Evolutionary conservation across 768 basidiomycete species (phyloP), one percentile per base, ranked within the genome.

Genomic region (Pisolithus sp.): DNA sequence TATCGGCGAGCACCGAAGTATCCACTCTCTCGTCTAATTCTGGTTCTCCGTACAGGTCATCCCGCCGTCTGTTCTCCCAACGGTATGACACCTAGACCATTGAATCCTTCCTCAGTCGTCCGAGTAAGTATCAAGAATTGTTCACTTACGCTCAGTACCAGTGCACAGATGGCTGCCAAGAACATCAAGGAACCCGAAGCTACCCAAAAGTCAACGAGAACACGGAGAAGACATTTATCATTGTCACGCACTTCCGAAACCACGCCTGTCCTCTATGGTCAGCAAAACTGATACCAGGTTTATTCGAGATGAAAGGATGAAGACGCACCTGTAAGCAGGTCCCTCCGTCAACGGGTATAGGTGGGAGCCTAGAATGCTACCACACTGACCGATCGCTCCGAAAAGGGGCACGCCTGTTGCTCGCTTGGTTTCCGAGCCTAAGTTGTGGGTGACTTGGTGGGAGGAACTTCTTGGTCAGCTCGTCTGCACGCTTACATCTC

Each of bases 1-100:
- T 73, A 59, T 88, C 86, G 1, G 86, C 86, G 7, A 85, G 62
- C 54, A 83, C 77, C 24, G 75, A 72, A 0, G 82, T 86, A 57
- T 88, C 78, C 18, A 87, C 80, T 18, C 68, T 74, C 7, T 70
- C 71, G 52, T 76, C 67, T 7, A 66, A 68, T 47, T 71, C 65
- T 1, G 75, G 76, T 48, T 72, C 72, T 1, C 86, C 86, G 51
- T 81, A 78, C 24, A 68, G 52, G 41, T 64, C 68, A 58, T 87
- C 75, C 38, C 85, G 71, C 15, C 73, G 71, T 5, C 71, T 68
- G 52, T 88, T 89, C 26, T 86, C 85, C 59, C 66, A 57, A 38
- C 79, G 78, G 58, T 84, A 89, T 2, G 83, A 84, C 13, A 77
- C 65, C 85, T 87, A 49, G 12, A 2, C 8, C 9, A 21, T 26